Percentiles rank a stretch among this genome's conserved stretches.
Conservation (phyloP, 176 grass and related monocot genomes). For the Hsuehochloa calcarea region DNA sequence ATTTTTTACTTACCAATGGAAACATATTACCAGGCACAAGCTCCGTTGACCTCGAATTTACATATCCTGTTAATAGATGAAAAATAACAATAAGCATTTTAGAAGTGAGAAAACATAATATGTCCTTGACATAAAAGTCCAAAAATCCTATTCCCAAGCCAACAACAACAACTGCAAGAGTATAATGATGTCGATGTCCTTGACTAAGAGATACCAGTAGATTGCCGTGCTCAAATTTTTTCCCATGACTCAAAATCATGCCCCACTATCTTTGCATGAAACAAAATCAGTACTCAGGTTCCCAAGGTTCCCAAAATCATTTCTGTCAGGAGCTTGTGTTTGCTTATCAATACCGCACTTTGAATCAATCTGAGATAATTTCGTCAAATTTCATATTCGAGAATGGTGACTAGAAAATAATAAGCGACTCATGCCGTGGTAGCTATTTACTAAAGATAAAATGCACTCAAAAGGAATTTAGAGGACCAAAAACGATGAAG, state of each 20-base stretch:
- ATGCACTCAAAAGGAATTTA: background rate
- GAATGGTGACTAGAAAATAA: background rate
- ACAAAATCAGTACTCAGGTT: background rate
- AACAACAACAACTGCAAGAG: conserved; percentile 43
- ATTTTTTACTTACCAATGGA: too few relatives aligned
- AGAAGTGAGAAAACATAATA: too few relatives aligned
- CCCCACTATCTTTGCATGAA: conserved; percentile 15
- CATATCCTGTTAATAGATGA: too few relatives aligned
- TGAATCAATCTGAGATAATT: conserved; percentile 16
- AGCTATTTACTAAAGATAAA: background rate
- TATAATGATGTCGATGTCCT: conserved; percentile 30
- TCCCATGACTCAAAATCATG: conserved; percentile 27
- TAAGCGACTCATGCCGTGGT: background rate
- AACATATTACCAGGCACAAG: too few relatives aligned
- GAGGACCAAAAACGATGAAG: background rate
- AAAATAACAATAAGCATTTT: too few relatives aligned
- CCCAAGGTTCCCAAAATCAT: background rate
- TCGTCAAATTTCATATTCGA: conserved; percentile 4
- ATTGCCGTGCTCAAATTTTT: conserved; percentile 44
- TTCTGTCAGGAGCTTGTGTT: background rate
- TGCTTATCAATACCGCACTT: background rate
- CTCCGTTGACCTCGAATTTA: too few relatives aligned
- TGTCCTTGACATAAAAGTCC: too few relatives aligned
- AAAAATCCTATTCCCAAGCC: conserved; percentile 70
- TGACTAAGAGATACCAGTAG: conserved; percentile 10